phyloP scores from a whole-genome alignment of 192 early-diverging fungal species.

The Linnemannia zychae region DNA sequence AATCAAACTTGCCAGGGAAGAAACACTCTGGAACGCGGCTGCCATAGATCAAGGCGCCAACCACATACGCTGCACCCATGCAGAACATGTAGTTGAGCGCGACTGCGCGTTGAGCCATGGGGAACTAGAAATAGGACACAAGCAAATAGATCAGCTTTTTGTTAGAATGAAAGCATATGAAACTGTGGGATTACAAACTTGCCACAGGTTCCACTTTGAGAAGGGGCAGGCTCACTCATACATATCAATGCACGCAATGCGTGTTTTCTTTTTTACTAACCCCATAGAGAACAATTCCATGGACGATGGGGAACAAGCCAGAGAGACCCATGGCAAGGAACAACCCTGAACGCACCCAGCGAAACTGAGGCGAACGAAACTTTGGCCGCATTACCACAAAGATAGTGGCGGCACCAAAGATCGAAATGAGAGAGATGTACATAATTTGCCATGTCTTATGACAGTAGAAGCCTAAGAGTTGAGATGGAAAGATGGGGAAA shows the following conservation, averaged over 20 bases:
- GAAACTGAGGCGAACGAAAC: constrained; percentile 82
- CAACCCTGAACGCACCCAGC: constrained; percentile 80
- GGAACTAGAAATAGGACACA: constrained; percentile 26
- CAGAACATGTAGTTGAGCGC: constrained; percentile 74
- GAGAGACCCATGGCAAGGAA: constrained; percentile 87
- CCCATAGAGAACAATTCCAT: constrained; percentile 77
- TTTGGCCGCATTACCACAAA: constrained; percentile 37
- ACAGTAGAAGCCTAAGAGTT: constrained; percentile 61
- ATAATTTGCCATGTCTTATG: constrained; percentile 54
- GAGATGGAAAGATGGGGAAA: not conserved
- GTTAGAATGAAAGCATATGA: not conserved
- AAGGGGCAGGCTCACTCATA: not conserved
- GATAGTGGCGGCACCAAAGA: constrained; percentile 72
- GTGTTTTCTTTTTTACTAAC: constrained; percentile 55
- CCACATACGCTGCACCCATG: constrained; percentile 87
- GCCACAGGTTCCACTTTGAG: not conserved
- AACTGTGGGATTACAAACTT: not conserved
- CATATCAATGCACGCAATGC: not conserved
- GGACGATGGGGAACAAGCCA: constrained; percentile 79
- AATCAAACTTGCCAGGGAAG: constrained; percentile 89
- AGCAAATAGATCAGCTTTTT: not conserved
- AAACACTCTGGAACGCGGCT: constrained; percentile 87
- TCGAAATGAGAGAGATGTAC: constrained; percentile 73
- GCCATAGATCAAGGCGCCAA: constrained; percentile 91
- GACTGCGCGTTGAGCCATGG: constrained; percentile 64